phyloP scores from a whole-genome alignment of 2,329 filamentous ascomycete species.

The Aspergillus luchuensis region DNA sequence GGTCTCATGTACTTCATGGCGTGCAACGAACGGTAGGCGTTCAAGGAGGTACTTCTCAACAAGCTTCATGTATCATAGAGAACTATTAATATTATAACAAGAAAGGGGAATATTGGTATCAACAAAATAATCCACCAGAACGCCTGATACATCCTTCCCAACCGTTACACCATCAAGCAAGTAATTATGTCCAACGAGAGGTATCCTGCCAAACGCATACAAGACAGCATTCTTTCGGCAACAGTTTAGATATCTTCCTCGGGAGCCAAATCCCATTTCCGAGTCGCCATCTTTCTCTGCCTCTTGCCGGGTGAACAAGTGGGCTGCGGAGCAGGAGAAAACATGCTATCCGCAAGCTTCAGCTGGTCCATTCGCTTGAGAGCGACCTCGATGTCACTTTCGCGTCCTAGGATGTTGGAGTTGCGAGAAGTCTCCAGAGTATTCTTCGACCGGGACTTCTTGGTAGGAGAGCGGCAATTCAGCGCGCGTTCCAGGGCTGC shows the following conservation, averaged over 20 bases:
- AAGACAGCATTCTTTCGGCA: background rate
- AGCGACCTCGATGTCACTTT: slow-evolving; percentile 45
- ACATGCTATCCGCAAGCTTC: slow-evolving; percentile 40
- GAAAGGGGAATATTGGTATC: background rate
- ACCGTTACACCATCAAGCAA: background rate
- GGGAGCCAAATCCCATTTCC: slow-evolving; percentile 51
- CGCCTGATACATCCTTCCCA: background rate
- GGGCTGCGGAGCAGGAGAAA: slow-evolving; percentile 28
- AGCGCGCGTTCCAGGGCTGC: slow-evolving; percentile 67
- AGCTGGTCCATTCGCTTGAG: slow-evolving; percentile 43
- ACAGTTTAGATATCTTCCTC: slow-evolving; percentile 39
- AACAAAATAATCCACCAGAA: background rate
- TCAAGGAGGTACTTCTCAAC: background rate
- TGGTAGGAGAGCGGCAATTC: slow-evolving; percentile 63
- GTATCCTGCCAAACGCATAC: background rate
- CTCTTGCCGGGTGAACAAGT: slow-evolving; percentile 40
- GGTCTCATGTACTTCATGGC: background rate
- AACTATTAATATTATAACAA: background rate
- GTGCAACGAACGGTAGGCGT: background rate
- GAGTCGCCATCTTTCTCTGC: slow-evolving; percentile 47
- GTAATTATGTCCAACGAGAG: background rate
- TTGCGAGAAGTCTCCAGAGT: slow-evolving; percentile 28
- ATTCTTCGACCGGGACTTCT: slow-evolving; percentile 46
- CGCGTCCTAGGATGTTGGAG: slow-evolving; percentile 35
- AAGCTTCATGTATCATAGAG: background rate